Evolutionary conservation across 169 alveolate species (phyloP).

Genomic region (Cryptosporidium parvum): DNA sequence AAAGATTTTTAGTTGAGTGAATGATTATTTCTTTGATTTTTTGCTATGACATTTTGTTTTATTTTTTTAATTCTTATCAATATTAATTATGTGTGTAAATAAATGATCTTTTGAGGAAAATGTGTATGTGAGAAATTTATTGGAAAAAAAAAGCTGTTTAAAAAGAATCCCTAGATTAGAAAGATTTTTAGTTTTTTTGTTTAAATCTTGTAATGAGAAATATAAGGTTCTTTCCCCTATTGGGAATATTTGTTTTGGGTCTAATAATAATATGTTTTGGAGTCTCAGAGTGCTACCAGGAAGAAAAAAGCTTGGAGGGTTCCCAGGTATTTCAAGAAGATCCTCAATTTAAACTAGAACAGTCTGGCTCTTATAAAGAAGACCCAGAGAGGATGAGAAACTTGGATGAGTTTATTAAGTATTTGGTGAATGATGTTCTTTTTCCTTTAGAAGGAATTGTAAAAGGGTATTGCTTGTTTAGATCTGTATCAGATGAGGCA

Average conservation of each 20-base stretch:
- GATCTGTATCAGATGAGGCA: slow-evolving; percentile 21
- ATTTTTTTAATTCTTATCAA: no score
- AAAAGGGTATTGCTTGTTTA: slow-evolving; percentile 54
- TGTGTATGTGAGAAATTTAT: neutral
- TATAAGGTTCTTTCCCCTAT: neutral
- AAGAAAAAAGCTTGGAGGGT: neutral
- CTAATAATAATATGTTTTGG: neutral
- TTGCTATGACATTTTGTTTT: no score
- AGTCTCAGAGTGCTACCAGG: neutral
- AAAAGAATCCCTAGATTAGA: neutral
- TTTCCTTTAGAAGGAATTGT: slow-evolving; percentile 57
- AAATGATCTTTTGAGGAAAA: neutral
- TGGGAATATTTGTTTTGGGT: neutral
- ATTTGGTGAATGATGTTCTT: slow-evolving; percentile 35
- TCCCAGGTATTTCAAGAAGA: slow-evolving; percentile 5
- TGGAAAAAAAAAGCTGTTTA: neutral
- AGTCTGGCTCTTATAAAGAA: neutral
- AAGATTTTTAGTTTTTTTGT: neutral
- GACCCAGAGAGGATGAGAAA: slow-evolving; percentile 10
- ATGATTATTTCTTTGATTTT: neutral
- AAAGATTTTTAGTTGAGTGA: neutral
- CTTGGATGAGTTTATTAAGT: slow-evolving; percentile 28
- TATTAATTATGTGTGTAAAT: slow-evolving; percentile 4
- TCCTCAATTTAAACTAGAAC: neutral
- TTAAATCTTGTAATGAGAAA: neutral